Conservation (phyloP, 768 basidiomycete genomes). For the Tylopilus rubrobrunneus region DNA sequence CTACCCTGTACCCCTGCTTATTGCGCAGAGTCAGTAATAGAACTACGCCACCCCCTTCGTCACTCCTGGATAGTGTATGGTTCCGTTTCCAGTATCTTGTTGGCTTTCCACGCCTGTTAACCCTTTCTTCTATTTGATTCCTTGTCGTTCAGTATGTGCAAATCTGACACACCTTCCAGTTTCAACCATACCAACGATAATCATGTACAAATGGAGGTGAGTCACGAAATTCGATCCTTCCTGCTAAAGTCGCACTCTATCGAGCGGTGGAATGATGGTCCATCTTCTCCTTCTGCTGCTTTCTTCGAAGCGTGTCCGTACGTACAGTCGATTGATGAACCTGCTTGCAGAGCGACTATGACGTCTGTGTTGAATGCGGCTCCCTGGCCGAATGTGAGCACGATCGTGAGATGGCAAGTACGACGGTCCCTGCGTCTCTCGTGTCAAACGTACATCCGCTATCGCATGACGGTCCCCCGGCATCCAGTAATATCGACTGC, state of each 20-base stretch:
- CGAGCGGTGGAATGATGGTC: slow-evolving; percentile 6
- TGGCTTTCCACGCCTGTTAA: not conserved
- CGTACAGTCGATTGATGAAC: slow-evolving; percentile 9
- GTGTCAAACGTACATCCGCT: slow-evolving; percentile 3
- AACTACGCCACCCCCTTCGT: not conserved
- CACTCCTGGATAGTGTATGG: not conserved
- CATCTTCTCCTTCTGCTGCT: not conserved
- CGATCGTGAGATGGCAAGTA: slow-evolving; percentile 36
- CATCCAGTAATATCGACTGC: slow-evolving; percentile 29
- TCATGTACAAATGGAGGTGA: slow-evolving; percentile 71
- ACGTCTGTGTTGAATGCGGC: slow-evolving; percentile 72
- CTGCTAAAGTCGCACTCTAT: slow-evolving; percentile 16
- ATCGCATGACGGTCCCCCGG: slow-evolving; percentile 13
- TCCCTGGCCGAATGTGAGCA: slow-evolving; percentile 66
- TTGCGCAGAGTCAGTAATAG: slow-evolving; percentile 9
- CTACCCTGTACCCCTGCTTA: slow-evolving; percentile 12
- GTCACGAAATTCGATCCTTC: slow-evolving; percentile 20
- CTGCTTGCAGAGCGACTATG: slow-evolving; percentile 56
- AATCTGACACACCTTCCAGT: slow-evolving; percentile 35
- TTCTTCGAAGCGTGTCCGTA: slow-evolving; percentile 3
- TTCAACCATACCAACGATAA: slow-evolving; percentile 73
- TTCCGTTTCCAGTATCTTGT: not conserved
- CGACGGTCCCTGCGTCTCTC: slow-evolving; percentile 1
- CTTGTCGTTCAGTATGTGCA: not conserved
- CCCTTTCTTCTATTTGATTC: not conserved